phyloP scores from a whole-genome alignment of 2,329 filamentous ascomycete species.

The Botrytis fabae region DNA sequence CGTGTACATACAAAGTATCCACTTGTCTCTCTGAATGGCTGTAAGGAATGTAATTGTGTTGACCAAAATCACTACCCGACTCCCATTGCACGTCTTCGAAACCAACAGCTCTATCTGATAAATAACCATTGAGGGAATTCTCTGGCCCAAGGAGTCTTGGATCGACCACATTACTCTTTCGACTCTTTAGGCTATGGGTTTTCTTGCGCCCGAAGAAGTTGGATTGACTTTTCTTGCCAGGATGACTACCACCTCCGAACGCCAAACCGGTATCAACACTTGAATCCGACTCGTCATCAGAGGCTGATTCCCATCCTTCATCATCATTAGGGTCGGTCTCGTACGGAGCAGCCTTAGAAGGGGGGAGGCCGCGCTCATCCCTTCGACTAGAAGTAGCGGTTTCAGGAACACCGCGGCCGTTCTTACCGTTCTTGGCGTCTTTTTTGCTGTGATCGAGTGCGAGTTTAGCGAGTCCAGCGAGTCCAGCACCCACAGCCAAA shows the following conservation, averaged over 20 bases:
- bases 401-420: conserved; percentile 23
- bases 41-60: conserved; percentile 23
- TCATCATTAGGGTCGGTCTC: conserved; percentile 44
- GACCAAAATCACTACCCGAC: conserved; percentile 38
- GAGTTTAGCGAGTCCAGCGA: conserved; percentile 49
- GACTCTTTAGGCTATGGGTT: conserved; percentile 38
- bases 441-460: conserved; percentile 44
- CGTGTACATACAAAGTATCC: not conserved
- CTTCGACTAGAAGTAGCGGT: conserved; percentile 26
- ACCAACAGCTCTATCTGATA: conserved; percentile 54
- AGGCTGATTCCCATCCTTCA: conserved; percentile 60
- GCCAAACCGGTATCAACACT: conserved; percentile 60
- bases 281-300: conserved; percentile 52
- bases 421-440: conserved; percentile 41
- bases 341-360: conserved; percentile 38
- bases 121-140: conserved; percentile 60
- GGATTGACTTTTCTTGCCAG: conserved; percentile 33
- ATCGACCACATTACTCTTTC: conserved; percentile 55
- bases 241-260: conserved; percentile 51
- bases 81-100: conserved; percentile 48
- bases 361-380: conserved; percentile 33
- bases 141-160: conserved; percentile 59
- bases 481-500: conserved; percentile 49
- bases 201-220: conserved; percentile 38
- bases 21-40: conserved; percentile 4